A percentile compares a stretch with the other conserved stretches of the same genome.
phyloP scores from a whole-genome alignment of 257 asterid species.

The Datura wrightii region DNA sequence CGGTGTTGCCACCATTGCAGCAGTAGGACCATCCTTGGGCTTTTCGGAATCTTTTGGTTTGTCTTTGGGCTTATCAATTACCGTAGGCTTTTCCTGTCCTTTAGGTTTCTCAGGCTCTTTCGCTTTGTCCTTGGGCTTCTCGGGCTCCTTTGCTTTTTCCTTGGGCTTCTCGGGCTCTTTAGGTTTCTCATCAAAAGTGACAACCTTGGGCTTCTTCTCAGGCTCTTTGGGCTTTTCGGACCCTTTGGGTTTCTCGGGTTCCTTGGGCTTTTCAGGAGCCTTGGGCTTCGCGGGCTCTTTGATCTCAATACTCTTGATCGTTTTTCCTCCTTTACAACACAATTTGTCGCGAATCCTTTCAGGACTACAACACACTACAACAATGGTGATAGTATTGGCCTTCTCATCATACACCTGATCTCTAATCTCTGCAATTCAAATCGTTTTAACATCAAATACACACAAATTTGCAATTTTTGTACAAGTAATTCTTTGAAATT shows the following conservation, averaged over 20 bases:
- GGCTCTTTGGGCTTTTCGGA: constrained; percentile 43
- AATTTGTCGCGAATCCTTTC: constrained; percentile 79
- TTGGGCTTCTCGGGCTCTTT: constrained; percentile 46
- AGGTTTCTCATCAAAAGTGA: background rate
- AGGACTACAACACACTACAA: constrained; percentile 82
- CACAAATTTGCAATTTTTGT: too few relatives aligned
- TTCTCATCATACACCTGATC: constrained; percentile 78
- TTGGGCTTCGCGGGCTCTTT: constrained; percentile 41
- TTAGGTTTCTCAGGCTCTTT: constrained; percentile 37
- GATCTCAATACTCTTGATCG: constrained; percentile 69
- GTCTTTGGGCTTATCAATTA: background rate
- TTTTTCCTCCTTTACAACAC: constrained; percentile 57
- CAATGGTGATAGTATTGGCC: constrained; percentile 59
- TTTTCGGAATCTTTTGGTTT: background rate
- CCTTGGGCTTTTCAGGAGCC: constrained; percentile 33
- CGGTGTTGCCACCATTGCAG: constrained; percentile 22
- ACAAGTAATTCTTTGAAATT: background rate
- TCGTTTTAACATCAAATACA: constrained; percentile 8
- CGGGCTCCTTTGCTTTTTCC: constrained; percentile 36
- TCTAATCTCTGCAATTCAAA: constrained; percentile 62
- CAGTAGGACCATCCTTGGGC: constrained; percentile 19
- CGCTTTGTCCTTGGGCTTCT: constrained; percentile 36
- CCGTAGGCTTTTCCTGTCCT: background rate
- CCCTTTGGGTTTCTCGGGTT: constrained; percentile 32
- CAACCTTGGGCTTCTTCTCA: constrained; percentile 41